phyloP scores from a whole-genome alignment of 1,284 basidiomycete genomes.

The Sporisorium reilianum region DNA sequence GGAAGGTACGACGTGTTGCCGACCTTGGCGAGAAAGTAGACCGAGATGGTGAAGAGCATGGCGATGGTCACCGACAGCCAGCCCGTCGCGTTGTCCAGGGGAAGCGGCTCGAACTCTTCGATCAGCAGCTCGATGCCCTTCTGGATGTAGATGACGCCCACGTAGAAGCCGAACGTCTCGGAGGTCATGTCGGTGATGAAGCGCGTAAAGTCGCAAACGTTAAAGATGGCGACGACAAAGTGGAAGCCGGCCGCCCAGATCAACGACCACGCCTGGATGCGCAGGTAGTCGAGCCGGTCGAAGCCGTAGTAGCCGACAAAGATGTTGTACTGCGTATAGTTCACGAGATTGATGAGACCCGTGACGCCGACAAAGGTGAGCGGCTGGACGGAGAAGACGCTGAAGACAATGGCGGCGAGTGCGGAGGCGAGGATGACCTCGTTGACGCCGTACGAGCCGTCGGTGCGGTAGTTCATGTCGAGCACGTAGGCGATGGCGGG shows the following conservation, averaged over 20 bases:
- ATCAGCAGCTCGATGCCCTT: constrained; percentile 71
- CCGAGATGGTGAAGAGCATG: constrained; percentile 70
- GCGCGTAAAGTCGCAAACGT: constrained; percentile 72
- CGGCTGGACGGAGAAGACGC: constrained; percentile 89
- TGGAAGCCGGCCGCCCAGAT: constrained; percentile 94
- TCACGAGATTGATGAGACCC: constrained; percentile 73
- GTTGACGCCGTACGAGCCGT: constrained; percentile 86
- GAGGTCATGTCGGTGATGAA: constrained; percentile 80
- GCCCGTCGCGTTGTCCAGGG: constrained; percentile 68
- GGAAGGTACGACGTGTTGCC: constrained; percentile 66
- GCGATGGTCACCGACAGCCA: constrained; percentile 72
- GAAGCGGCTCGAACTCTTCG: constrained; percentile 66
- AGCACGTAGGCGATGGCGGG: constrained; percentile 93
- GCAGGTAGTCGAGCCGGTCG: constrained; percentile 54
- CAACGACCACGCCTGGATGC: constrained; percentile 78
- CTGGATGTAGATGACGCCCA: constrained; percentile 68
- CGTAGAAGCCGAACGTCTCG: constrained; percentile 87
- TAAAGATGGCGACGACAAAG: constrained; percentile 85
- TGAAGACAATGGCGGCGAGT: constrained; percentile 91
- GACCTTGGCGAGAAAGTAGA: constrained; percentile 67
- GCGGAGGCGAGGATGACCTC: constrained; percentile 75
- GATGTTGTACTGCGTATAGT: constrained; percentile 67
- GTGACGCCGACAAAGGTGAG: constrained; percentile 94
- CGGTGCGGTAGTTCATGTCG: constrained; percentile 88
- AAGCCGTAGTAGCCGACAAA: constrained; percentile 64